Evolutionary conservation across 2,329 filamentous ascomycete species (phyloP), one percentile per base, ranked within the genome.

Genomic region (Ceratocystis smalleyi): DNA sequence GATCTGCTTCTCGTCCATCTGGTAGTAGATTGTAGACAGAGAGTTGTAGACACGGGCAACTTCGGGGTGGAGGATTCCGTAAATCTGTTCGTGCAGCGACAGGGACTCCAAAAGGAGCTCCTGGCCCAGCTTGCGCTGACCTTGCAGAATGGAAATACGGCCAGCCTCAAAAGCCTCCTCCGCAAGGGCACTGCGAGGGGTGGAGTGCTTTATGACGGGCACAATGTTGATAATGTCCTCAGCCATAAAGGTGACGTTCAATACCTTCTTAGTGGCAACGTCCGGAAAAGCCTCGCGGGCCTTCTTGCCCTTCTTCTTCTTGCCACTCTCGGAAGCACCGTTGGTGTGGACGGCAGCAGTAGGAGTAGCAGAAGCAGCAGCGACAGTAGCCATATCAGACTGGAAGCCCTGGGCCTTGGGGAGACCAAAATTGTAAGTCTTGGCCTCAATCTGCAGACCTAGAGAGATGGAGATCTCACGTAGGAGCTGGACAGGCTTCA

Each of bases 41-140:
- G 88, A 91, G 75, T 96, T 92, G 79, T 99, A 99, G 32, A 95
- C 88, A 68, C 91, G 86, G 59, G 92, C 94, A 66, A 97, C 92
- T 76, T 99, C 94, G 1, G 94, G 91, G 73, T 99, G 94, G 30
- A 99, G 81, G 65, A 97, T 95, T 67, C 94, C 94, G 71, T 99
- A 99, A 69, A 99, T 97, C 75, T 99, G 94, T 79, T 99, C 94
- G 71, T 99, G 92, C 54, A 99, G 79, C 57, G 94, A 96, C 67
- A 99, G 78, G 45, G 91, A 96, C 75, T 99, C 94, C n/a, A 97
- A 78, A 35, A 99, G 82, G 65, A 99, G 82, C 75, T 99, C 94
- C 75, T 96, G 91, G 49, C 94, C 94, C 57, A 99, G 83, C 76
- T 96, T 94, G 77, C 89, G 92, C 78, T 99, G 91, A 73, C 89